A percentile compares a stretch with the other conserved stretches of the same genome.
Conservation (phyloP, 2,329 filamentous ascomycete species). For the Calonectria pseudoreteaudii region DNA sequence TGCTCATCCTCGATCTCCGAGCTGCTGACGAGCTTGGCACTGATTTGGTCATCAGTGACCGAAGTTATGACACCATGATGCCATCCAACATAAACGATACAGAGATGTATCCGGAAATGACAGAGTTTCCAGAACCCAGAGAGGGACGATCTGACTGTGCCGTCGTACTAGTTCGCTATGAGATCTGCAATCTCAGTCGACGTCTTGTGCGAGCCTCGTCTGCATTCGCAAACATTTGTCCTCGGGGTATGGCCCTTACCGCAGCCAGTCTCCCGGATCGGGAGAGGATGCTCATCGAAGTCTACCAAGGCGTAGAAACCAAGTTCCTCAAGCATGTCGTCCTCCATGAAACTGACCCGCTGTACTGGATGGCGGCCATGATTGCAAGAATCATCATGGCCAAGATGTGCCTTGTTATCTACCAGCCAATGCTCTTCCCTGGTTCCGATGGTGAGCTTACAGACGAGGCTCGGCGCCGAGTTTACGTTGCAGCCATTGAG, state of each 20-base stretch:
- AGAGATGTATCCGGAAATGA: constrained; percentile 60
- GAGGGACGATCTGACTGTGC: constrained; percentile 66
- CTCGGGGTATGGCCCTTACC: constrained; percentile 38
- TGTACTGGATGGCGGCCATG: constrained; percentile 77
- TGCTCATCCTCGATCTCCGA: constrained; percentile 67
- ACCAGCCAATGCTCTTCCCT: constrained; percentile 77
- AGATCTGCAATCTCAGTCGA: constrained; percentile 58
- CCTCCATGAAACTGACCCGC: constrained; percentile 57
- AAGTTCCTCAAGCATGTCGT: constrained; percentile 66
- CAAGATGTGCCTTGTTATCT: constrained; percentile 82
- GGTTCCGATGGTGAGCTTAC: constrained; percentile 68
- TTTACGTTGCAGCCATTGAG: constrained; percentile 80
- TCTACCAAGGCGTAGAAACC: constrained; percentile 65
- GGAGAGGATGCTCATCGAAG: constrained; percentile 61
- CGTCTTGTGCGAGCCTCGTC: constrained; percentile 50
- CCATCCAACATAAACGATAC: constrained; percentile 64
- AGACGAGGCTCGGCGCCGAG: constrained; percentile 72
- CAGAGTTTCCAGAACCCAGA: constrained; percentile 59
- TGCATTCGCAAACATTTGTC: constrained; percentile 47
- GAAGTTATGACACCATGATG: constrained; percentile 59
- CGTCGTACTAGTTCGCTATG: constrained; percentile 60
- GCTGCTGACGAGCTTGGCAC: constrained; percentile 66
- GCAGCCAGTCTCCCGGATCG: constrained; percentile 48
- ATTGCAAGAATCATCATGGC: constrained; percentile 78
- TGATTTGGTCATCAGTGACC: constrained; percentile 56